Evolutionary conservation across 2,329 filamentous ascomycete genomes (phyloP), one percentile per base, ranked within the genome.

Genomic region (Diaporthe sp.): DNA sequence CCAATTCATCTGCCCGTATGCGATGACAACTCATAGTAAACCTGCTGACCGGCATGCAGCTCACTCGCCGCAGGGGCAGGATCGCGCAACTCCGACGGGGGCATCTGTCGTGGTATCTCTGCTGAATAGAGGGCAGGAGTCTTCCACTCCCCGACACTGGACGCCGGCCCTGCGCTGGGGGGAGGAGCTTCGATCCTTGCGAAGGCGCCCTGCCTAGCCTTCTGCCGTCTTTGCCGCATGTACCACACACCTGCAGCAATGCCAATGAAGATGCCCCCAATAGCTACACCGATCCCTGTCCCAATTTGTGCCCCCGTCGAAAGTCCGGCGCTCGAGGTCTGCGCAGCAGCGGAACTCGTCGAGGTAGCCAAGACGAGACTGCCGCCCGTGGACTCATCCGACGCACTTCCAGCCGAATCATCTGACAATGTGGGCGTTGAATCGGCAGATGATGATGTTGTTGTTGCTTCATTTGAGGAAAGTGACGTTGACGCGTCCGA

Each of bases 251-350:
- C 58, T 25, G 35, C 70, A 7, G 10, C 57, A 13, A 61, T 47
- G 28, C 70, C 70, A n/a, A 72, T 4, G 33, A 38, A 45, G 7
- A 72, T 54, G 6, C 70, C 70, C 2, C 17, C 70, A 7, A 72
- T 35, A 3, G 57, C 70, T 6, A 42, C 70, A 12, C 57, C 57
- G 15, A 72, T 50, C 13, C 70, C 70, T 35, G 38, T 64, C 3
- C 70, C 70, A 28, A 61, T 61, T 25, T 64, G 57, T 25, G 57
- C 70, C 17, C 57, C 70, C 8, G 28, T 64, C 25, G 70, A 72
- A 13, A 72, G 70, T 10, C 70, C 57, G 25, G 45, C 28, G 47
- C 33, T 30, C 19, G 64, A 68, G 8, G 64, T 54, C 22, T 68
- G 47, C n/a, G 45, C 64, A 7, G 45, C 15, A 25, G 57, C 28